These are phyloP conservation scores for Penicillium fimorum DNA, from an alignment of 495 filamentous ascomycete species.

Conservation along the genomic window DNA sequence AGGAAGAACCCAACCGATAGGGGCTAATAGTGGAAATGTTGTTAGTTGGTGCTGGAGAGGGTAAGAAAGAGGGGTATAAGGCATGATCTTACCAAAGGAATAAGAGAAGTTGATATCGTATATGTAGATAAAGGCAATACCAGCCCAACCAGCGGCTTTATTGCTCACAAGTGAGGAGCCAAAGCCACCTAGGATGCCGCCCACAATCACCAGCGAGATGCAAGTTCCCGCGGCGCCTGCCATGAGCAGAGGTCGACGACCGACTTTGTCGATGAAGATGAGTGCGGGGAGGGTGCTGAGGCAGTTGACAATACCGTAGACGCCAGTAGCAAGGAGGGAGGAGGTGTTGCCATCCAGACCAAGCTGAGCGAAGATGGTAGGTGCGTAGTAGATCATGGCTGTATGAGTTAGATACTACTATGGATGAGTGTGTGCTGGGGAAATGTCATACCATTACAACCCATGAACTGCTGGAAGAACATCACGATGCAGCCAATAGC, in stretches of 20 bases:
- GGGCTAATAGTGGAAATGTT: slow-evolving; percentile 20
- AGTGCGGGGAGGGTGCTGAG: slow-evolving; percentile 73
- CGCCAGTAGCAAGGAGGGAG: slow-evolving; percentile 73
- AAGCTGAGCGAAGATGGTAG: slow-evolving; percentile 68
- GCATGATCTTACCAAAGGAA: slow-evolving; percentile 34
- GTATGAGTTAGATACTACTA: slow-evolving; percentile 40
- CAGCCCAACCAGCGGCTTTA: slow-evolving; percentile 69
- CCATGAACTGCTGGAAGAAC: slow-evolving; percentile 79
- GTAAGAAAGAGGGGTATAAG: not conserved
- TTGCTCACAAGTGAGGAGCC: slow-evolving; percentile 57
- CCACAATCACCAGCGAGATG: slow-evolving; percentile 73
- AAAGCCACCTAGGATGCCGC: slow-evolving; percentile 66
- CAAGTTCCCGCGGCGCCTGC: slow-evolving; percentile 50
- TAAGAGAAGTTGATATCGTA: slow-evolving; percentile 80
- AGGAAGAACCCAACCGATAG: slow-evolving; percentile 44
- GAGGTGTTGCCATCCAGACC: slow-evolving; percentile 62
- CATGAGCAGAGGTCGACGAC: slow-evolving; percentile 56
- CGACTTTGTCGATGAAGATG: slow-evolving; percentile 71
- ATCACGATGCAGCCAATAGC: slow-evolving; percentile 78
- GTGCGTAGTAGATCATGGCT: slow-evolving; percentile 73
- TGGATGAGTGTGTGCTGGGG: not conserved
- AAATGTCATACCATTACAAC: slow-evolving; percentile 40
- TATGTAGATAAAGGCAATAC: slow-evolving; percentile 77
- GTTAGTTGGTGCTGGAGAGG: slow-evolving; percentile 6
- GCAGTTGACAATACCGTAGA: slow-evolving; percentile 79